Evolutionary conservation across 2,329 filamentous ascomycete genomes (phyloP).

Genomic region (Neopestalotiopsis sp.): DNA sequence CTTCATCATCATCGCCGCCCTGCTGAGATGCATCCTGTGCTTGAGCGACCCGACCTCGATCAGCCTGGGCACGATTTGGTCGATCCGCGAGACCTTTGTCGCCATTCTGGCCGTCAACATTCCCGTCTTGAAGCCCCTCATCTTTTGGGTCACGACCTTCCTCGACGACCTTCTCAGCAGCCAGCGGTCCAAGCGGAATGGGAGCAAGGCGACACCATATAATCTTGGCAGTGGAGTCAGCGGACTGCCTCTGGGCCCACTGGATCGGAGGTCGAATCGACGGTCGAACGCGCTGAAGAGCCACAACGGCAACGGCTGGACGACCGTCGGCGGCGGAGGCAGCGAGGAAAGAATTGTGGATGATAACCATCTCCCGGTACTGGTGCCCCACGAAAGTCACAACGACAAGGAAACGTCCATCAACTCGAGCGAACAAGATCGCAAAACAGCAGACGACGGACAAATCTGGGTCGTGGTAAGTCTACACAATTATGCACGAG

Average conservation of each 20-base stretch:
- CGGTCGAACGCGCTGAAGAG: background rate
- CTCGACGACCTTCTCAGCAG: background rate
- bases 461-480: background rate
- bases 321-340: background rate
- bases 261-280: background rate
- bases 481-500: background rate
- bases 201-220: background rate
- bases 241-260: background rate
- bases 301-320: background rate
- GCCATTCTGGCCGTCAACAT: background rate
- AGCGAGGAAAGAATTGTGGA: background rate
- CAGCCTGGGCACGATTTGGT: background rate
- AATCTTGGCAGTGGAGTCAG: background rate
- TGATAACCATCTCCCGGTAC: background rate
- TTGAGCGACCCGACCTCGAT: background rate
- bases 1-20: background rate
- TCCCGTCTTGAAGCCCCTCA: background rate
- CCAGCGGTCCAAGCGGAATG: background rate
- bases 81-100: background rate
- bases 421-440: background rate
- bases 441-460: background rate
- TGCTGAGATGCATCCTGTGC: background rate
- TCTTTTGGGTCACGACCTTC: background rate
- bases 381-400: background rate
- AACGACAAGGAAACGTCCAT: background rate